Conservation (phyloP, 2,329 filamentous ascomycete species). For the Phoma sp. region DNA sequence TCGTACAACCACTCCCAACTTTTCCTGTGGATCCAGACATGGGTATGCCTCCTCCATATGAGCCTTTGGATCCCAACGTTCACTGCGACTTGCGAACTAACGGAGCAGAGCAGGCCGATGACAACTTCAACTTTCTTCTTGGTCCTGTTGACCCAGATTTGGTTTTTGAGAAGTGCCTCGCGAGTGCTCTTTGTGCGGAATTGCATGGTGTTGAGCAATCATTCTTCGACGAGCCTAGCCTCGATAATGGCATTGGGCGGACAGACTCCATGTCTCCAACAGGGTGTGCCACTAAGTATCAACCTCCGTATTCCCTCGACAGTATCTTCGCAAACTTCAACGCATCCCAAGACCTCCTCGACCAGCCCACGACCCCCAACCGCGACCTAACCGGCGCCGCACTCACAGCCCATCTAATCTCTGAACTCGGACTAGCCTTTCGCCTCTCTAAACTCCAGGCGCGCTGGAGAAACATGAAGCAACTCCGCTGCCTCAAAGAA, state of each 20-base stretch:
- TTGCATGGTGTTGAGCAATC: not conserved
- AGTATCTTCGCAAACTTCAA: not conserved
- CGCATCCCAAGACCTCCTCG: not conserved
- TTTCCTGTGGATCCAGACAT: not conserved
- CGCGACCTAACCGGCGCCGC: not conserved
- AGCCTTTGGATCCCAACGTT: not conserved
- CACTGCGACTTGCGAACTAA: not conserved
- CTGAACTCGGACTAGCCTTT: not conserved
- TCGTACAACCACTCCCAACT: not conserved
- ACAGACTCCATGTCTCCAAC: not conserved
- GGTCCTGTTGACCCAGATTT: not conserved
- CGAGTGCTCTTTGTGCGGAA: not conserved
- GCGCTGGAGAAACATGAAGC: not conserved
- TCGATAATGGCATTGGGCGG: not conserved
- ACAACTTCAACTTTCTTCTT: not conserved
- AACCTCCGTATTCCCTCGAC: not conserved
- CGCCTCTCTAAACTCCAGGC: not conserved
- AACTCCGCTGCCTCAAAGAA: not conserved
- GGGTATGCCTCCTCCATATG: not conserved
- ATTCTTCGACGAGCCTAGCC: not conserved
- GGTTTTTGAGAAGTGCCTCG: not conserved
- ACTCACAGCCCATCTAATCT: not conserved
- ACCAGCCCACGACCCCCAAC: not conserved
- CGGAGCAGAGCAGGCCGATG: not conserved
- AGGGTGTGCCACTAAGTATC: not conserved